Evolutionary conservation across 129 eudicot genomes (phyloP).

Genomic region (Silybum marianum): DNA sequence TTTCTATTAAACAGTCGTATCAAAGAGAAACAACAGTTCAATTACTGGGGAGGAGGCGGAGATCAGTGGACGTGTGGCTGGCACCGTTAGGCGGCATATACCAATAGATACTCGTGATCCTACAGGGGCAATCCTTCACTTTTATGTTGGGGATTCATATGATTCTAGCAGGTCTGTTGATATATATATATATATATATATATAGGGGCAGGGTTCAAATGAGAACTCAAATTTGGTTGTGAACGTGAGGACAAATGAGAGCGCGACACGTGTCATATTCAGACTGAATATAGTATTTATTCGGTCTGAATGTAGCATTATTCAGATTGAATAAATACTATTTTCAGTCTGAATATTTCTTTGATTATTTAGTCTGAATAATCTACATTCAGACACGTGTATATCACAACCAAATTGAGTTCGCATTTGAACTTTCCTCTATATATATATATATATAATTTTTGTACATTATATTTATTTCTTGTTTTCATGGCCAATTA

Average conservation of each 20-base stretch:
- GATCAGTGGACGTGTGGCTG: slow-evolving; percentile 82
- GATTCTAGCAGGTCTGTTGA: slow-evolving; percentile 69
- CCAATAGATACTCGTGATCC: slow-evolving; percentile 95
- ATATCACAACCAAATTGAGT: too few species aligned
- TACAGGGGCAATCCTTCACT: slow-evolving; percentile 88
- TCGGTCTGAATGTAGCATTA: too few species aligned
- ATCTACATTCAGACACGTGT: too few species aligned
- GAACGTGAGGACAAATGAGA: too few species aligned
- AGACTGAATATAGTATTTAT: too few species aligned
- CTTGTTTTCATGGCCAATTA: background rate
- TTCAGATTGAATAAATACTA: too few species aligned
- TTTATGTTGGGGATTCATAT: slow-evolving; percentile 87
- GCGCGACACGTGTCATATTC: too few species aligned
- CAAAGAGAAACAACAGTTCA: slow-evolving; percentile 54
- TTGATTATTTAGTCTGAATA: too few species aligned
- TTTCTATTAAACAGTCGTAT: slow-evolving; percentile 47
- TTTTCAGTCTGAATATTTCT: too few species aligned
- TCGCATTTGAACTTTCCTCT: too few species aligned
- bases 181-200: background rate
- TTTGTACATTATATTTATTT: background rate
- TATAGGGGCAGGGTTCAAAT: too few species aligned
- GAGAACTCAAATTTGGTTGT: too few species aligned
- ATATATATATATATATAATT: background rate
- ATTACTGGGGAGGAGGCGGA: slow-evolving; percentile 64
- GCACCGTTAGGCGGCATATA: slow-evolving; percentile 89